Conservation (phyloP, 805 yeast species). For the Ogataea methylovora region DNA sequence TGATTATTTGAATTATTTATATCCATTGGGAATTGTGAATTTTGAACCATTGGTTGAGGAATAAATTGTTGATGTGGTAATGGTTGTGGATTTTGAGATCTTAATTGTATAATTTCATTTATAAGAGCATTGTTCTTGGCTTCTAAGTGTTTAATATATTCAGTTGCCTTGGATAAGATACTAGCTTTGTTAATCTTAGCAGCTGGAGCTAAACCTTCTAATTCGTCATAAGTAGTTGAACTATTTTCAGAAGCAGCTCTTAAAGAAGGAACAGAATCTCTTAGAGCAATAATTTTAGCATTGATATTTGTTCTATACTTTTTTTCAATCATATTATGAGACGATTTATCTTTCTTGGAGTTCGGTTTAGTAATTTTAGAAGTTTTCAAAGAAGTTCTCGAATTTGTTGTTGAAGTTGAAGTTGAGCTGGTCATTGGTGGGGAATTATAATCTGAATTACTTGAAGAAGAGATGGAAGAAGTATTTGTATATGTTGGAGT, state of each 20-base stretch:
- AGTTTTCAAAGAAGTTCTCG: background rate
- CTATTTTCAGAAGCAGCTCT: conserved; percentile 46
- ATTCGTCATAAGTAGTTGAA: conserved; percentile 29
- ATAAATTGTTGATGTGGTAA: conserved; percentile 2
- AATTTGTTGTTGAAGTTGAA: conserved; percentile 2
- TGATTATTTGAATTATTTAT: background rate
- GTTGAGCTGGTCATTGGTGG: conserved; percentile 3
- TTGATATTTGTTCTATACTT: conserved; percentile 74
- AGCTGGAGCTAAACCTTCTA: conserved; percentile 75
- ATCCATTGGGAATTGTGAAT: conserved; percentile 1
- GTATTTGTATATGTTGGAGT: conserved; percentile 12
- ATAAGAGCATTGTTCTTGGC: conserved; percentile 42
- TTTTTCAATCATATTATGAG: conserved; percentile 78
- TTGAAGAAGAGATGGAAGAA: no score
- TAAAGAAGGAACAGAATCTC: conserved; percentile 77
- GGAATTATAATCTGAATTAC: no score
- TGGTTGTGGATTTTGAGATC: conserved; percentile 9
- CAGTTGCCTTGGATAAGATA: conserved; percentile 70
- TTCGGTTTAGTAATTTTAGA: conserved; percentile 27
- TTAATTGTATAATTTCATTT: conserved; percentile 45
- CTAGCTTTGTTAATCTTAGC: conserved; percentile 71
- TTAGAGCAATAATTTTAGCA: conserved; percentile 55
- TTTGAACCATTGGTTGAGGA: conserved; percentile 1
- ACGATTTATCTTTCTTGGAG: conserved; percentile 47
- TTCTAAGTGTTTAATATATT: conserved; percentile 70